Conservation (phyloP, 78 protist species). For the Polysphondylium violaceum region DNA sequence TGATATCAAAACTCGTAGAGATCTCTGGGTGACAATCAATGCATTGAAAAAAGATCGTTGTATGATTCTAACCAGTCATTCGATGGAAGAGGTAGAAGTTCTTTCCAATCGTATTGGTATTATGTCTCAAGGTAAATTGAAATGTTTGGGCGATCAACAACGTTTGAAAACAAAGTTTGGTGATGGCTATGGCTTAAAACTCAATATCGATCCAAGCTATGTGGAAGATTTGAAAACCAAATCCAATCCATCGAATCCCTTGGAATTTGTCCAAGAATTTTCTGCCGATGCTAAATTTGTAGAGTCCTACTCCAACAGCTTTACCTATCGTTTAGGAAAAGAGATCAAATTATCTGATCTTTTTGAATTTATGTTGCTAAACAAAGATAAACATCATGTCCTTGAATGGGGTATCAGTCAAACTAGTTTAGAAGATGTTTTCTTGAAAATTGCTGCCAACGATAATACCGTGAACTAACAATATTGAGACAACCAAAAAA, state of each 20-base stretch:
- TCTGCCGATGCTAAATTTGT: slow-evolving; percentile 19
- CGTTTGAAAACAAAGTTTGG: slow-evolving; percentile 88
- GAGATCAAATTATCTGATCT: slow-evolving; percentile 21
- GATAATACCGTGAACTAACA: slow-evolving; percentile 52
- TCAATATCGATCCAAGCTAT: slow-evolving; percentile 25
- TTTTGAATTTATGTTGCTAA: slow-evolving; percentile 1
- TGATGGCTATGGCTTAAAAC: slow-evolving; percentile 81
- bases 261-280: slow-evolving; percentile 30
- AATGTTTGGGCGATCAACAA: slow-evolving; percentile 80
- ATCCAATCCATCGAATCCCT: background rate
- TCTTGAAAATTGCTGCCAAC: slow-evolving; percentile 56
- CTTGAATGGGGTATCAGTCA: slow-evolving; percentile 53
- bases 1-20: slow-evolving; percentile 85
- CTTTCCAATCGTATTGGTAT: slow-evolving; percentile 91
- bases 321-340: slow-evolving; percentile 30
- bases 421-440: slow-evolving; percentile 80
- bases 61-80: slow-evolving; percentile 79
- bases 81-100: slow-evolving; percentile 86
- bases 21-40: slow-evolving; percentile 84
- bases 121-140: slow-evolving; percentile 83
- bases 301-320: slow-evolving; percentile 6
- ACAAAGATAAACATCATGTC: slow-evolving; percentile 41
- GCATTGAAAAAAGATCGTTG: slow-evolving; percentile 45
- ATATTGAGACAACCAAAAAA: background rate
- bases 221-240: background rate